Conservation (phyloP, 768 basidiomycete genomes). For the Phylloporus scabripes region DNA sequence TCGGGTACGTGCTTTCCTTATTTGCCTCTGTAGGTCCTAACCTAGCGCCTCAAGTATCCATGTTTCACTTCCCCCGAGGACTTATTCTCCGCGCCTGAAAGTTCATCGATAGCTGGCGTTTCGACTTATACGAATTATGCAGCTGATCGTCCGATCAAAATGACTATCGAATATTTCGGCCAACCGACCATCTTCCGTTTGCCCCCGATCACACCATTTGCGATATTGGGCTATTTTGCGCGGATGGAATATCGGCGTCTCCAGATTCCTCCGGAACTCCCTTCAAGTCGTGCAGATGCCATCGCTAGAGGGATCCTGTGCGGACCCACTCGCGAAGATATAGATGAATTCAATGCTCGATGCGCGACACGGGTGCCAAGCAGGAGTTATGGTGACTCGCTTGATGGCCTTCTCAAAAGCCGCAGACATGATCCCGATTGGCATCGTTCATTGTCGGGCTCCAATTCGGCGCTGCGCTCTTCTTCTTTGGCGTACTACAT, state of each 20-base stretch:
- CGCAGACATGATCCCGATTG: slow-evolving; percentile 29
- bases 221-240: slow-evolving; percentile 44
- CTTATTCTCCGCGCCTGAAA: slow-evolving; percentile 20
- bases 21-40: slow-evolving; percentile 8
- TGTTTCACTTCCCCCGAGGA: slow-evolving; percentile 38
- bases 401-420: slow-evolving; percentile 22
- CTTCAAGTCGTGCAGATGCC: slow-evolving; percentile 34
- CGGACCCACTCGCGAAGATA: slow-evolving; percentile 46
- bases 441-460: slow-evolving; percentile 19
- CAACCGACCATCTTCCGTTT: slow-evolving; percentile 27
- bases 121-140: slow-evolving; percentile 27
- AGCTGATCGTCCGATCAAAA: slow-evolving; percentile 26
- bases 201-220: slow-evolving; percentile 43
- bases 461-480: background rate
- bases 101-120: slow-evolving; percentile 9
- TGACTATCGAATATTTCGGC: slow-evolving; percentile 42
- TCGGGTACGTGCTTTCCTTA: slow-evolving; percentile 34
- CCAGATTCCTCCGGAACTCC: slow-evolving; percentile 38
- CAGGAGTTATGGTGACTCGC: slow-evolving; percentile 15
- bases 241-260: slow-evolving; percentile 34
- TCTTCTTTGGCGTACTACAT: slow-evolving; percentile 29
- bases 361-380: slow-evolving; percentile 38
- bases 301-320: slow-evolving; percentile 18
- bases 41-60: slow-evolving; percentile 24
- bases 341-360: slow-evolving; percentile 37